Evolutionary conservation across 2,329 filamentous ascomycete species (phyloP), one percentile per base, ranked within the genome.

Genomic region (Leptographium radiaticola): DNA sequence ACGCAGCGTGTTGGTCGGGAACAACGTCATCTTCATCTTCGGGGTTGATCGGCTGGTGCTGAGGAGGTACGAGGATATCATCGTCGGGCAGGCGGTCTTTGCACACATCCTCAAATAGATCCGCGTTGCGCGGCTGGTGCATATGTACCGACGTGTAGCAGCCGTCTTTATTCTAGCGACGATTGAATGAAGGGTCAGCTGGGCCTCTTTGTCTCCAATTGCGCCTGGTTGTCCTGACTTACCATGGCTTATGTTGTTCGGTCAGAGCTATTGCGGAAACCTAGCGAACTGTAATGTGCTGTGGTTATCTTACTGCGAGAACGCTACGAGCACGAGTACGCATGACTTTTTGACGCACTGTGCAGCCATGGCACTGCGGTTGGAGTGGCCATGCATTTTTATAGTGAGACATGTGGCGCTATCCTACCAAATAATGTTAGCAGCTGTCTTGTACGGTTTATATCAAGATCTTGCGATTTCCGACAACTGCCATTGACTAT

Each of bases 21-120:
- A 93, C 87, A 5, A 93, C 85, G 63, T 93, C 87, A 64, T 93
- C 88, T 69, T 93, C 87, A 66, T 93, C 87, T 67, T 93, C 87
- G 0, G 88, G 87, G 65, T 93, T 91, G 64, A 89, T 76, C 43
- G 87, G 88, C 66, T 89, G 86, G 65, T 89, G 81, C 58, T 88
- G 80, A 9, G 81, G 81, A 38, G 85, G 81, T n/a, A 94, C 85
- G 67, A 87, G 86, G 65, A 93, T 87, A 54, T 90, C 86, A 69
- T 93, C 87, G 57, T 77, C 73, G n/a, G 83, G 82, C 46, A 86
- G 76, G 63, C 75, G 78, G 70, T 85, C 81, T 64, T 79, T 80
- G 75, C 80, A 84, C 64, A 86, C 84, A 66, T 85, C 82, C 66
- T 91, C 87, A 60, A 90, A 85, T 58, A 89, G 79, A 69, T 90